Percentiles rank a stretch among this genome's conserved stretches.
Conservation (phyloP, 306 rosid species). For the Luffa aegyptiaca region DNA sequence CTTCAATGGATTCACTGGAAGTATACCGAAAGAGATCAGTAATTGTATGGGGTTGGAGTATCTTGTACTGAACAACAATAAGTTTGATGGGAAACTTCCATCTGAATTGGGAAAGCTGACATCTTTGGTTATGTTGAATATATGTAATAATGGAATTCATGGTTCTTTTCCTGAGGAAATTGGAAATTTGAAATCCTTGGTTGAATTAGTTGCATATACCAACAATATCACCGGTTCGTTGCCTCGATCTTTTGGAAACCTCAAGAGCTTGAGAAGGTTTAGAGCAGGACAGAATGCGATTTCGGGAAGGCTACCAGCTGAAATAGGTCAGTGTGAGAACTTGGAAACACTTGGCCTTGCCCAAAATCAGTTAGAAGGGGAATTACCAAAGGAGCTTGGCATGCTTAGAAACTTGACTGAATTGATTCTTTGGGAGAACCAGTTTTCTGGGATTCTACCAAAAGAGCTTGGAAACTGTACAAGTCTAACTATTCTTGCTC, state of each 20-base stretch:
- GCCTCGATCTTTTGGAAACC: constrained; percentile 70
- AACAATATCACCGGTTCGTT: constrained; percentile 70
- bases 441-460: constrained; percentile 67
- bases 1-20: constrained; percentile 43
- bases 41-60: constrained; percentile 50
- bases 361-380: constrained; percentile 68
- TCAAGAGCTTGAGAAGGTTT: constrained; percentile 44
- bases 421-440: constrained; percentile 54
- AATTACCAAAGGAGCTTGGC: constrained; percentile 71
- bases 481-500: constrained; percentile 58
- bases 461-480: constrained; percentile 72
- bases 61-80: constrained; percentile 61
- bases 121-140: constrained; percentile 39
- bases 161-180: constrained; percentile 64
- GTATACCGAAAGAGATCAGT: constrained; percentile 62
- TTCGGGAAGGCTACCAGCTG: constrained; percentile 68
- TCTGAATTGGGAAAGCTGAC: constrained; percentile 76
- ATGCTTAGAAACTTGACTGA: constrained; percentile 54
- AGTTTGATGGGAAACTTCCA: constrained; percentile 68
- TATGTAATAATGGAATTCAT: constrained; percentile 68
- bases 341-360: constrained; percentile 80
- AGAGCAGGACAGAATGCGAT: constrained; percentile 87
- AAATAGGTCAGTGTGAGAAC: constrained; percentile 57
- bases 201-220: constrained; percentile 64
- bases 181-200: constrained; percentile 57